phyloP scores from a whole-genome alignment of 2,329 filamentous ascomycete species.

The Alternaria sp. region DNA sequence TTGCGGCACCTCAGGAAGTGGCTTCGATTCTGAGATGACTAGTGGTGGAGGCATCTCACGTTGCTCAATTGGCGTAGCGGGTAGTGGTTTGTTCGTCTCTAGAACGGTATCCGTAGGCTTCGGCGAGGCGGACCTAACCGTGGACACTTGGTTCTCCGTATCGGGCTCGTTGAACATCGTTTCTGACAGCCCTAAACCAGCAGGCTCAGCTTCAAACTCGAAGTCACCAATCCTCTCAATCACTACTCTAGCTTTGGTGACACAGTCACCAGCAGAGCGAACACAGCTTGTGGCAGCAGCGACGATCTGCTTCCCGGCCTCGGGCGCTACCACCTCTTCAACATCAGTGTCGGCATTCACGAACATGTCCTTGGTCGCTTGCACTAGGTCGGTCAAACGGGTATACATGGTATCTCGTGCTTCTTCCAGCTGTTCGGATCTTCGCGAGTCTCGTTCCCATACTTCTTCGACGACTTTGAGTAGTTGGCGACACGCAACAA shows the following conservation, averaged over 20 bases:
- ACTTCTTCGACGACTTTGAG: conserved; percentile 83
- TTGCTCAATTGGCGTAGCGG: conserved; percentile 48
- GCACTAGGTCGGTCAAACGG: conserved; percentile 80
- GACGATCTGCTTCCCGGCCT: conserved; percentile 78
- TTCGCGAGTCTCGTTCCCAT: conserved; percentile 76
- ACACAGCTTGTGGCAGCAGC: conserved; percentile 87
- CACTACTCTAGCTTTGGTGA: conserved; percentile 82
- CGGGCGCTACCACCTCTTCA: conserved; percentile 79
- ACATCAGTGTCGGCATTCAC: conserved; percentile 72
- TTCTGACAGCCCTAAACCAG: conserved; percentile 54
- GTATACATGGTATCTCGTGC: conserved; percentile 80
- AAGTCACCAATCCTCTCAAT: conserved; percentile 92
- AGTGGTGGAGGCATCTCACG: conserved; percentile 52
- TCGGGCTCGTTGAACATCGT: conserved; percentile 45
- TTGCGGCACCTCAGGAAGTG: conserved; percentile 69
- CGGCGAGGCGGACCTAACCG: conserved; percentile 15
- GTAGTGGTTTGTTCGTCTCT: conserved; percentile 50
- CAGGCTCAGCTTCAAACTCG: conserved; percentile 66
- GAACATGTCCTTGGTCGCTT: conserved; percentile 81
- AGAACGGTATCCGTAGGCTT: conserved; percentile 23
- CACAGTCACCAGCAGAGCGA: conserved; percentile 87
- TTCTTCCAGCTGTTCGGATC: conserved; percentile 70
- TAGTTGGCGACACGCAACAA: conserved; percentile 80
- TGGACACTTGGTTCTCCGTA: conserved; percentile 20
- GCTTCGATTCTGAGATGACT: conserved; percentile 67